phyloP scores from a whole-genome alignment of 371 early-diverging fungal species.

The Apophysomyces elegans region DNA sequence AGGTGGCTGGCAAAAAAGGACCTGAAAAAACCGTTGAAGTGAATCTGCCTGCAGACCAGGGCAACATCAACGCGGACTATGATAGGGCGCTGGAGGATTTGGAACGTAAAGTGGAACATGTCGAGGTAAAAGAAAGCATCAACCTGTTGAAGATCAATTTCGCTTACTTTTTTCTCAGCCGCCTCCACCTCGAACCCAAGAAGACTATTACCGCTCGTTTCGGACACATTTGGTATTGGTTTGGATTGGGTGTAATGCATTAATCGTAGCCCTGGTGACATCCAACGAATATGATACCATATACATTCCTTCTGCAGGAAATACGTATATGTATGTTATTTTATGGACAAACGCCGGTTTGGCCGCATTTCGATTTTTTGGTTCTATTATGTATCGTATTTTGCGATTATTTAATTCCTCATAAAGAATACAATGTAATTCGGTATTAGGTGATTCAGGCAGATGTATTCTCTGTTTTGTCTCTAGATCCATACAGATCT shows the following conservation, averaged over 20 bases:
- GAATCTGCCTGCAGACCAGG: conserved; percentile 12
- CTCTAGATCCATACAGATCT: too few species aligned
- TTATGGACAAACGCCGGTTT: conserved; percentile 88
- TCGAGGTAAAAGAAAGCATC: conserved; percentile 21
- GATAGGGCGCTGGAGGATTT: conserved; percentile 67
- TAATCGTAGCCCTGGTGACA: conserved; percentile 69
- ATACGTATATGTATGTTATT: conserved; percentile 79
- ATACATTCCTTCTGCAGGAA: conserved; percentile 41
- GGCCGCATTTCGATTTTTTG: conserved; percentile 80
- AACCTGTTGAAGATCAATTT: background rate
- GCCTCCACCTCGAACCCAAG: conserved; percentile 66
- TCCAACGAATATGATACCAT: conserved; percentile 37
- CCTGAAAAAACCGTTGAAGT: conserved; percentile 9
- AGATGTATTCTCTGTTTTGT: too few species aligned
- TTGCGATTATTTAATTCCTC: conserved; percentile 38
- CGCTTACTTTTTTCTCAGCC: conserved; percentile 26
- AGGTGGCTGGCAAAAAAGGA: conserved; percentile 55
- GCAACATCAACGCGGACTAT: conserved; percentile 72
- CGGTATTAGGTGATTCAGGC: too few species aligned
- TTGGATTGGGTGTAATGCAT: conserved; percentile 89
- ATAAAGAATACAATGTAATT: conserved; percentile 5
- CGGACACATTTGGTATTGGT: conserved; percentile 77
- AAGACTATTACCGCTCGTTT: conserved; percentile 86
- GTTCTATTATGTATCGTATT: conserved; percentile 74
- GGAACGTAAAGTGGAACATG: conserved; percentile 35